Conservation (phyloP, 805 yeast species). For the Yamadazyma insecticola region DNA sequence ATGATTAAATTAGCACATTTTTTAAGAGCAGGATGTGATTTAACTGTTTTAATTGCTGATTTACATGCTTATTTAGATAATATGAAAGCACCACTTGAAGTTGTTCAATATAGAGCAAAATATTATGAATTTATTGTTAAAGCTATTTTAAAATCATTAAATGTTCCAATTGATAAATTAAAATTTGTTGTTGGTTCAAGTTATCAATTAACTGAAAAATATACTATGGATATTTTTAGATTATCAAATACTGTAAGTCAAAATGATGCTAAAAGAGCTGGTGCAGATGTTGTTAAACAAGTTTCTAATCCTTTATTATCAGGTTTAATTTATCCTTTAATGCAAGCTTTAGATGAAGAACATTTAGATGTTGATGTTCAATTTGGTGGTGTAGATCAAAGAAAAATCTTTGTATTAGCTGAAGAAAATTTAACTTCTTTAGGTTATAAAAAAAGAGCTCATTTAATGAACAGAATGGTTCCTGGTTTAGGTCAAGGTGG, state of each 20-base stretch:
- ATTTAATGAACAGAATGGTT: conserved; percentile 98
- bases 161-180: conserved; percentile 88
- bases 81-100: conserved; percentile 97
- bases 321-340: conserved; percentile 93
- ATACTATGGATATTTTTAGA: conserved; percentile 86
- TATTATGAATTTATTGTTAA: conserved; percentile 84
- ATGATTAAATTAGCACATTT: conserved; percentile 96
- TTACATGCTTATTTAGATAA: conserved; percentile 95
- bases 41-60: conserved; percentile 87
- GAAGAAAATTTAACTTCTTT: conserved; percentile 84
- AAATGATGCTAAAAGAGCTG: conserved; percentile 97
- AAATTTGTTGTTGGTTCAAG: conserved; percentile 82
- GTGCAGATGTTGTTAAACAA: conserved; percentile 99
- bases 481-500: conserved; percentile 97
- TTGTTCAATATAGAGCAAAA: conserved; percentile 81
- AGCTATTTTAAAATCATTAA: conserved; percentile 77
- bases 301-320: conserved; percentile 89
- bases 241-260: conserved; percentile 82
- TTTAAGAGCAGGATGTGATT: conserved; percentile 93
- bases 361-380: conserved; percentile 85
- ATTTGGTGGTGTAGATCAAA: conserved; percentile 98
- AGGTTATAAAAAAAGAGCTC: conserved; percentile 97
- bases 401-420: conserved; percentile 94
- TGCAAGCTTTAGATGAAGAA: conserved; percentile 98
- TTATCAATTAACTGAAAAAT: conserved; percentile 76